These are phyloP conservation scores for Apophysomyces variabilis DNA, from an alignment of 371 early-diverging fungal genomes.

Conservation along the genomic window DNA sequence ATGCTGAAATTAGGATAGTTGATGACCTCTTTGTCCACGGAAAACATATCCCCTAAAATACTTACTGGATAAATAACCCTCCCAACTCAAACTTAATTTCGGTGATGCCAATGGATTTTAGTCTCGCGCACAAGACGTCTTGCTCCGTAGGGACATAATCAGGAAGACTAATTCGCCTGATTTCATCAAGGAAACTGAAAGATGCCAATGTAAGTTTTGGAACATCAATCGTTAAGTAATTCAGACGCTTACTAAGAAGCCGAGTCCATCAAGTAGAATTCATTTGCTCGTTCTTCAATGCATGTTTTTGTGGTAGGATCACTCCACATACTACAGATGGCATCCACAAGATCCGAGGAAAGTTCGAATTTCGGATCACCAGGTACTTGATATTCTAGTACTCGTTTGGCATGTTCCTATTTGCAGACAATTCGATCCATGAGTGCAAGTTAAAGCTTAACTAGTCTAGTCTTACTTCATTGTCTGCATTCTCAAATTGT, in stretches of 20 bases:
- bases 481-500: constrained; percentile 42
- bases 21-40: neutral
- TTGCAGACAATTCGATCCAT: neutral
- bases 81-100: constrained; percentile 73
- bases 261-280: constrained; percentile 81
- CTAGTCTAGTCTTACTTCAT: constrained; percentile 30
- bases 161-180: constrained; percentile 60
- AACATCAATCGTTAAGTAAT: too few relatives aligned
- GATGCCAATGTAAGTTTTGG: neutral
- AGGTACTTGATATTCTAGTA: constrained; percentile 50
- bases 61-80: constrained; percentile 70
- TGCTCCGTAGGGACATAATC: constrained; percentile 69
- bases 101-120: constrained; percentile 84
- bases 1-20: constrained; percentile 33
- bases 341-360: constrained; percentile 58
- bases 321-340: constrained; percentile 65
- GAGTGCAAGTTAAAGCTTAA: neutral
- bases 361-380: constrained; percentile 59
- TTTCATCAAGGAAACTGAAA: constrained; percentile 63
- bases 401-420: constrained; percentile 18
- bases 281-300: constrained; percentile 58
- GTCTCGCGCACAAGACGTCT: constrained; percentile 83
- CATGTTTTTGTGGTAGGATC: constrained; percentile 61
- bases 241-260: constrained; percentile 46
- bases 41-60: constrained; percentile 33